Evolutionary conservation across 1,284 basidiomycete species (phyloP).

Genomic region (Apiotrichum montevideense): DNA sequence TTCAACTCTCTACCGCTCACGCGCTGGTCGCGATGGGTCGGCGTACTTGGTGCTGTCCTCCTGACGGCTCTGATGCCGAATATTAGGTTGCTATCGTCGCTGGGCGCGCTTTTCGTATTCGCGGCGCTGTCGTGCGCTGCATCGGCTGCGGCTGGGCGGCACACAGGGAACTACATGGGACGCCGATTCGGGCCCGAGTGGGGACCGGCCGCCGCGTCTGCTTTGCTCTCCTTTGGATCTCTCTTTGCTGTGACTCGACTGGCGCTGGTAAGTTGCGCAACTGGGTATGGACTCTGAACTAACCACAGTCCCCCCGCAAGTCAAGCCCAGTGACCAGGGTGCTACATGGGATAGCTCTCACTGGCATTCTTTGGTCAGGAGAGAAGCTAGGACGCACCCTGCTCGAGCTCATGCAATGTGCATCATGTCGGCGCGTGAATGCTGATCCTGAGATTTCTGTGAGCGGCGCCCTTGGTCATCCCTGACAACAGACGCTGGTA

Average conservation of each 20-base stretch:
- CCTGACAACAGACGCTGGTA: neutral
- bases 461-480: neutral
- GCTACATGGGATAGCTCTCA: neutral
- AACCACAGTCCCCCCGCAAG: neutral
- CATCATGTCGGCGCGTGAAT: neutral
- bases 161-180: neutral
- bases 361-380: neutral
- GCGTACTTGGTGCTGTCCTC: neutral
- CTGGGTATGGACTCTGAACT: neutral
- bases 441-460: neutral
- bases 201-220: neutral
- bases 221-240: neutral
- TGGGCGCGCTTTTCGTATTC: neutral
- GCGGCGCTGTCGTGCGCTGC: neutral
- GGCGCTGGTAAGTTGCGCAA: neutral
- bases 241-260: neutral
- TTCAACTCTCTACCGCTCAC: constrained; percentile 6
- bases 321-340: neutral
- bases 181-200: neutral
- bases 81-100: neutral
- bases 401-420: neutral
- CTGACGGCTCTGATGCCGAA: neutral
- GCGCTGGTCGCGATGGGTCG: constrained; percentile 4
- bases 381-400: neutral
- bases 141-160: neutral